Base-by-base conservation (phyloP, 2,329 filamentous ascomycete genomes). In the Monosporascus sp. region DNA sequence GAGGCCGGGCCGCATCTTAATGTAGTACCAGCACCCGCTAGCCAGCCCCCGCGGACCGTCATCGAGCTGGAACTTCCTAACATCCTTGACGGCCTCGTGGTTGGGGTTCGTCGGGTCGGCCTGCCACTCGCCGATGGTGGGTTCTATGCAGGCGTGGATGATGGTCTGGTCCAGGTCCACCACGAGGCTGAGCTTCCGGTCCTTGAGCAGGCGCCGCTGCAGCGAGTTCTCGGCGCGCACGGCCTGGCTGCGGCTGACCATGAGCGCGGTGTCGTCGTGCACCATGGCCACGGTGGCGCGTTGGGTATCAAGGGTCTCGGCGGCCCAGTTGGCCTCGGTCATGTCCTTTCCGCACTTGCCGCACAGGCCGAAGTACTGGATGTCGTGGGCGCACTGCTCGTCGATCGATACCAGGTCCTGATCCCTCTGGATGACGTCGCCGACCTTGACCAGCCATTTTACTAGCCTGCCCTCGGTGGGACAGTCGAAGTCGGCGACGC, bases 151-250 rank as follows among this genome's bases (percentile, higher is more conserved):
- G 25, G 94, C 94, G 70, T 99, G 94, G 60, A 99, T 99, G 64
- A 99, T 94, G 53, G 94, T 99, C 75, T 97, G 93, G 68, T 99
- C 94, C 51, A 99, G 78, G 77, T 99, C 94, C 62, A 99, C 94
- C 25, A 99, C 94, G 45, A 99, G 79, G 46, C 89, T 96, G 45
- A 99, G 80, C 73, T 96, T 96, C 61, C 88, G 84, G 56, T 88
- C 83, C 54, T 85, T 80, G 44, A 99, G 76, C 42, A 99, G 77
- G 20, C 93, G 85, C 55, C 85, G 82, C 74, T 97, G 96, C 15
- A 90, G 82, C 62, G 96, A 88, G 66, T 92, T 85, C 71, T 97
- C 93, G 53, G 89, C 86, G 59, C 84, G 85, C 48, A 83, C 83
- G 15, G 94, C 94, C 66, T 96, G 89, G 54, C 81, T 81, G 62